Evolutionary conservation across 2,329 filamentous ascomycete genomes (phyloP), one percentile per base, ranked within the genome.

Genomic region (Trichophyton rubrum): DNA sequence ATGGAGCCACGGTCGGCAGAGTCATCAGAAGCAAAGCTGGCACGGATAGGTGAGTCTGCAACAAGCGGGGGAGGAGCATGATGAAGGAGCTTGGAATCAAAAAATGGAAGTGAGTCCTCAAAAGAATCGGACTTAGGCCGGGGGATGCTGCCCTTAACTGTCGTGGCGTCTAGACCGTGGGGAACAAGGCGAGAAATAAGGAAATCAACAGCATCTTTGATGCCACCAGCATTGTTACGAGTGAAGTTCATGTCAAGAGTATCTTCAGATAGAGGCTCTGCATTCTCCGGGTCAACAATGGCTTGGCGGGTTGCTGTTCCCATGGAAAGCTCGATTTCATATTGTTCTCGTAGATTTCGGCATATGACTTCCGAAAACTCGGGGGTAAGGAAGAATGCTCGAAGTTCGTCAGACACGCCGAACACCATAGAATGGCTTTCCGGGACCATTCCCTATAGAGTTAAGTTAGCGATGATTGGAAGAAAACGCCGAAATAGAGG

Each of bases 51-150:
- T 22, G 91, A 96, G 71, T 97, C 92, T 3, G 89, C 90, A 13
- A 84, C 82, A 17, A 90, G 81, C 1, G 88, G 83, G 3, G 88
- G 83, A 40, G 92, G 90, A 3, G 92, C 91, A 68, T 95, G 90
- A 74, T 97, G 93, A 59, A 99, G 82, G 53, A 99, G 82, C 77
- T 96, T 97, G 1, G 92, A 96, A 71, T 96, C 89, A 70, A 99
- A 99, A 77, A 91, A 97, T 61, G 91, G 92, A 59, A 97, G 81
- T 6, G 92, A 95, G 68, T 99, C 92, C 72, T 99, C 93, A 66
- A 99, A 99, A 0, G 93, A 96, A 73, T 99, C 93, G 0, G 93
- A 97, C 78, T 97, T 96, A 64, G 93, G 93, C n/a, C 93, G 88
- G 20, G 92, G 90, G 65, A 97, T 93, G n/a, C 90, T 86, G 59